Percentiles rank a stretch among this genome's conserved stretches.
These are phyloP conservation scores for Pinguiococcus pyrenoidosus DNA, from an alignment of 108 stramenopile genomes.

Conservation along the genomic window DNA sequence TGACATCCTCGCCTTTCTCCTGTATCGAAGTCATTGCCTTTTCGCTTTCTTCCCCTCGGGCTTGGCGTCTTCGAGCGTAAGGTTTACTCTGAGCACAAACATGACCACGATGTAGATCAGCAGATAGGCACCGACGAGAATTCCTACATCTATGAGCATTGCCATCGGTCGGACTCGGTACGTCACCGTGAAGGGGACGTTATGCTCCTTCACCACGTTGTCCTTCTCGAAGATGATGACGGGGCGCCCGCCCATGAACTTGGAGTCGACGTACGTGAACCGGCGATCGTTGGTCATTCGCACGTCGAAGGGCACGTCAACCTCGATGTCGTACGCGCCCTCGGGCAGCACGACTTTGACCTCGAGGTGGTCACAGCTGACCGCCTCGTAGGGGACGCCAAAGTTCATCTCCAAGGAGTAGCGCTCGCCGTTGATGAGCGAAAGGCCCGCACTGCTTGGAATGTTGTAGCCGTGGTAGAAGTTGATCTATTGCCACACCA, in stretches of 20 bases:
- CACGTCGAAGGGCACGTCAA: slow-evolving; percentile 25
- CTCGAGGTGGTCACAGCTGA: slow-evolving; percentile 39
- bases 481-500: too few species aligned
- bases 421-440: not conserved
- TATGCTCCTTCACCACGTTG: slow-evolving; percentile 39
- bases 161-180: not conserved
- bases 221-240: slow-evolving; percentile 29
- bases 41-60: too few species aligned
- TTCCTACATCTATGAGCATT: too few species aligned
- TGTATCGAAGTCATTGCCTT: too few species aligned
- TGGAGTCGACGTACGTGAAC: slow-evolving; percentile 35
- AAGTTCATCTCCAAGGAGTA: slow-evolving; percentile 30
- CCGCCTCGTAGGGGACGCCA: slow-evolving; percentile 10
- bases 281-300: too few species aligned
- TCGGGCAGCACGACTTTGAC: slow-evolving; percentile 39
- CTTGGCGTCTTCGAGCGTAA: too few species aligned
- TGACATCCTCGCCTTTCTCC: too few species aligned
- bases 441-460: slow-evolving; percentile 18
- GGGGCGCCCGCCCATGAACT: slow-evolving; percentile 27
- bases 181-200: slow-evolving; percentile 13
- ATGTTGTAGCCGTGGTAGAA: slow-evolving; percentile 42
- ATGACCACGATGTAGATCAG: too few species aligned
- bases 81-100: too few species aligned
- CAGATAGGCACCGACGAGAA: too few species aligned
- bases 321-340: slow-evolving; percentile 27